phyloP scores from a whole-genome alignment of 2,329 filamentous ascomycete species.

The Diaporthe citrichinensis region DNA sequence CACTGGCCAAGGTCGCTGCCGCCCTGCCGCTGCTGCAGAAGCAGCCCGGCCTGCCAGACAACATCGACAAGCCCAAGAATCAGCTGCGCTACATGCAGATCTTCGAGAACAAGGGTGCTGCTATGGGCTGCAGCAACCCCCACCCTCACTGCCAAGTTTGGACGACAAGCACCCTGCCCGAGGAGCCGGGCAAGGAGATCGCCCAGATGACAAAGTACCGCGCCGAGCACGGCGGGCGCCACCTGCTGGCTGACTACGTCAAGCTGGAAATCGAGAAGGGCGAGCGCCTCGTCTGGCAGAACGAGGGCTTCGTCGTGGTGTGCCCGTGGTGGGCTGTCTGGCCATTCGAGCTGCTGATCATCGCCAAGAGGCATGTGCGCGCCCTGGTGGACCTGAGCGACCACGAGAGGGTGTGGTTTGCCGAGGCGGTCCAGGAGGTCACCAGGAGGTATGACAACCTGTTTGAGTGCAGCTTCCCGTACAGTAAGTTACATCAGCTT shows the following conservation, averaged over 20 bases:
- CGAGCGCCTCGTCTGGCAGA: slow-evolving; percentile 91
- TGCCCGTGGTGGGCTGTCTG: slow-evolving; percentile 99
- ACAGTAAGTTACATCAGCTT: slow-evolving; percentile 71
- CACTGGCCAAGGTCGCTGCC: slow-evolving; percentile 64
- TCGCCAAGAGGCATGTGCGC: slow-evolving; percentile 87
- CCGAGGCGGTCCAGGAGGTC: slow-evolving; percentile 88
- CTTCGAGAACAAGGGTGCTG: slow-evolving; percentile 97
- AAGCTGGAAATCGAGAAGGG: slow-evolving; percentile 84
- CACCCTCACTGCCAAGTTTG: slow-evolving; percentile 98
- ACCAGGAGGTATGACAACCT: slow-evolving; percentile 95
- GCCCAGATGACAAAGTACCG: slow-evolving; percentile 85
- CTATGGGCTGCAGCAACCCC: slow-evolving; percentile 99
- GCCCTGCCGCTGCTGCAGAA: slow-evolving; percentile 55
- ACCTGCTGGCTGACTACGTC: slow-evolving; percentile 90
- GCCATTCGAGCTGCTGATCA: slow-evolving; percentile 95
- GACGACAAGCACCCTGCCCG: slow-evolving; percentile 91
- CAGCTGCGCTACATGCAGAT: slow-evolving; percentile 99
- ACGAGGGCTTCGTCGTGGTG: slow-evolving; percentile 85
- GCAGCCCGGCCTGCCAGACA: slow-evolving; percentile 53
- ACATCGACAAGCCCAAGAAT: slow-evolving; percentile 70
- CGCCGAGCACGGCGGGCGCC: slow-evolving; percentile 76
- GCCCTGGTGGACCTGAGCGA: slow-evolving; percentile 85
- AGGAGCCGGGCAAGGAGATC: slow-evolving; percentile 88
- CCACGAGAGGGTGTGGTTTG: slow-evolving; percentile 79
- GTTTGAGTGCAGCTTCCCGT: slow-evolving; percentile 96